Base-by-base conservation (phyloP, 768 basidiomycete species). In the Mycena metata region DNA sequence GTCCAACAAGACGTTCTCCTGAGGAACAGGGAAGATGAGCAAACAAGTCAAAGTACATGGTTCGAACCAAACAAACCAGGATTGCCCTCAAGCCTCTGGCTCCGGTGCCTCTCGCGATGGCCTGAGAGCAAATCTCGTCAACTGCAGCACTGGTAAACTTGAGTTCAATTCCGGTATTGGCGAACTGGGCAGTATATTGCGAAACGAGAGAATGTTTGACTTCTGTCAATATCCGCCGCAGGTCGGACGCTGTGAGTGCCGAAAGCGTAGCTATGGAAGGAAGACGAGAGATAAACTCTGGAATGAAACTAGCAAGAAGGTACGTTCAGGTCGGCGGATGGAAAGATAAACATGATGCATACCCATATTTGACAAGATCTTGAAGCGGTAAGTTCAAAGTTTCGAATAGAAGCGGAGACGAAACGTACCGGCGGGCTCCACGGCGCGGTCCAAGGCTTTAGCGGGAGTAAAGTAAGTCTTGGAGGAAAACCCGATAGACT, bases 211-310 rank as follows among this genome's bases (percentile, higher is more conserved):
- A 95, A 19, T 96, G 96, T 74, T 91, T 91, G 57, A 98, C 96
- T 72, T 98, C 96, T 2, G 93, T 94, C 47, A 99, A 85, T 65
- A 98, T 94, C n/a, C 91, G 88, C 30, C 95, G 88, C 19, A 99
- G 85, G 78, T 98, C 97, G 13, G 88, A 76, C 12, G 92, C 86
- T 7, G 93, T 91, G 3, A 98, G 84, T 8, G 93, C 91, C 8
- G 91, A 79, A 8, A 99, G 86, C 1, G 95, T 90, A 5, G 96
- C 93, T 41, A 96, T 85, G n/a, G 95, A 91, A 6, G 96, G 96
- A n/a, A 98, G 80, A 33, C 97, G 92, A 19, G 94, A 95, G 57
- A 97, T 87, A 73, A 99, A 98, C 80, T 99, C 96, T 24, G 96
- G 96, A 65, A 98, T 98, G 70, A 98, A 93, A 4, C 93, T 93